Percentiles rank a stretch among this genome's conserved stretches.
Conservation (phyloP, 2,329 filamentous ascomycete species). For the Xylariaceae sp. region DNA sequence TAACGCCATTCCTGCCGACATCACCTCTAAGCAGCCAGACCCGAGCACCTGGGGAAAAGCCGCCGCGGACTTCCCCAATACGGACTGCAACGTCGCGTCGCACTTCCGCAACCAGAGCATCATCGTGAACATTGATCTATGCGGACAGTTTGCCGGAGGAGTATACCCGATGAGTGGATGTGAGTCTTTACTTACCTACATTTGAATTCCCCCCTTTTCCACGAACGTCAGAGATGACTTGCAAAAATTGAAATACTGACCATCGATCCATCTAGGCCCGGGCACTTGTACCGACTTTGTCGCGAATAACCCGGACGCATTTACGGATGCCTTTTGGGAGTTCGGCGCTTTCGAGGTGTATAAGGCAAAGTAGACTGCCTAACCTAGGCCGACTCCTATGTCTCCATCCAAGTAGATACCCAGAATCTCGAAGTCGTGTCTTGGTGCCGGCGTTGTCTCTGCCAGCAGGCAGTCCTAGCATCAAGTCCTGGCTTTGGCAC, state of each 20-base stretch:
- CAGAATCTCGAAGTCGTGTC: too few relatives aligned
- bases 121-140: conserved; percentile 61
- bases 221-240: background rate
- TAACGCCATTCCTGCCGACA: conserved; percentile 45
- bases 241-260: conserved; percentile 13
- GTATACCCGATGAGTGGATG: conserved; percentile 44
- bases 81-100: conserved; percentile 51
- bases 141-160: conserved; percentile 50
- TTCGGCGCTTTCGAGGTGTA: conserved; percentile 59
- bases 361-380: conserved; percentile 26
- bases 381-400: too few relatives aligned
- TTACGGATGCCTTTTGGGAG: conserved; percentile 59
- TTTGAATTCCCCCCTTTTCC: background rate
- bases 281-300: conserved; percentile 54
- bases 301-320: conserved; percentile 50
- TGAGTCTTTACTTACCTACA: conserved; percentile 21
- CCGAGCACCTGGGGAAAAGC: conserved; percentile 58
- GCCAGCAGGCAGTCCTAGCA: too few relatives aligned
- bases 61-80: conserved; percentile 60
- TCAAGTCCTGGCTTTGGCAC: too few relatives aligned
- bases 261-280: conserved; percentile 36
- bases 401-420: too few relatives aligned
- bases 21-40: conserved; percentile 48
- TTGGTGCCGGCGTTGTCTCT: too few relatives aligned
- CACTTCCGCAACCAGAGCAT: conserved; percentile 64